phyloP scores from a whole-genome alignment of 805 yeast species.

The Wickerhamiella domercqiae region DNA sequence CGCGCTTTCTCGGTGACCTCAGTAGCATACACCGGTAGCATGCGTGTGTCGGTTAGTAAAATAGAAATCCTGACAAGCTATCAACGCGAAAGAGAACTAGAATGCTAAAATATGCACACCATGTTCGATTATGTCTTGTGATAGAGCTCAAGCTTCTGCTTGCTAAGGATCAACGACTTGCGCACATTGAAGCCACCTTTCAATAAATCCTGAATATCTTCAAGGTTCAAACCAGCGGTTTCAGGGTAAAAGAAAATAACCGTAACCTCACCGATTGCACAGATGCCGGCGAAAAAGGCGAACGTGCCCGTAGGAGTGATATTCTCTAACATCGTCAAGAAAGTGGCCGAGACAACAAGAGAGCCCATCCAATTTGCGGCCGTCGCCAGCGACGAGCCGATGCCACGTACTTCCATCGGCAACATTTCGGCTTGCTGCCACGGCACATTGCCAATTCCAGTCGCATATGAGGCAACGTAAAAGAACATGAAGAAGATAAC shows the following conservation, averaged over 20 bases:
- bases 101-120: too few relatives aligned
- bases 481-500: slow-evolving; percentile 73
- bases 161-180: slow-evolving; percentile 40
- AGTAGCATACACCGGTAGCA: too few relatives aligned
- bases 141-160: slow-evolving; percentile 14
- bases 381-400: slow-evolving; percentile 82
- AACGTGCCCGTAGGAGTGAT: slow-evolving; percentile 95
- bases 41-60: too few relatives aligned
- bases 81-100: too few relatives aligned
- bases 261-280: slow-evolving; percentile 54
- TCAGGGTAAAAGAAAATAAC: slow-evolving; percentile 84
- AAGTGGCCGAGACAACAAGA: slow-evolving; percentile 75
- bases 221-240: slow-evolving; percentile 75
- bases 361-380: slow-evolving; percentile 95
- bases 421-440: slow-evolving; percentile 97
- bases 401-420: slow-evolving; percentile 85
- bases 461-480: slow-evolving; percentile 79
- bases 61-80: too few relatives aligned
- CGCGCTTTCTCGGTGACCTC: too few relatives aligned
- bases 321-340: slow-evolving; percentile 82
- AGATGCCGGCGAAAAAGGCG: slow-evolving; percentile 72
- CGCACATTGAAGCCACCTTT: slow-evolving; percentile 77
- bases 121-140: not conserved
- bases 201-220: slow-evolving; percentile 73
- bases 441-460: slow-evolving; percentile 94